Conservation (phyloP, 768 basidiomycete species). For the Lactarius indigo region DNA sequence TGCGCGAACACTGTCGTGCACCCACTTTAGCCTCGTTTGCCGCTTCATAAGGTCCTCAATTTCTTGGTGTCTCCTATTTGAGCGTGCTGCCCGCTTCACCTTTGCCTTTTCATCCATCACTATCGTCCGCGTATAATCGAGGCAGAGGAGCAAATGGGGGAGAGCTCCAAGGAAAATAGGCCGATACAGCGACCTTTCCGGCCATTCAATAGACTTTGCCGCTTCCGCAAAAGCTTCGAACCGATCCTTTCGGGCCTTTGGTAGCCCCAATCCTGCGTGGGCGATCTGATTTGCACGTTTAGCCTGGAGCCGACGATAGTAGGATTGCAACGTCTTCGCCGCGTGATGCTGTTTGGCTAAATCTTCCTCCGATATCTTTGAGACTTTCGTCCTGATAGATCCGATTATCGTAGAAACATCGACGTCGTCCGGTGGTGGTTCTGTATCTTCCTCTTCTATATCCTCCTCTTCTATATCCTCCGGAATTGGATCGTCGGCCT, state of each 20-base stretch:
- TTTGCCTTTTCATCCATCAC: conserved; percentile 13
- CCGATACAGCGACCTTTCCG: conserved; percentile 16
- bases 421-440: not conserved
- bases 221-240: conserved; percentile 13
- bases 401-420: conserved; percentile 13
- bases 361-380: not conserved
- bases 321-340: conserved; percentile 8
- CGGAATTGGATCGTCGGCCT: not conserved
- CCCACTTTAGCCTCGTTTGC: conserved; percentile 13
- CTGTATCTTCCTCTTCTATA: conserved; percentile 17
- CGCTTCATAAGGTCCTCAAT: conserved; percentile 21
- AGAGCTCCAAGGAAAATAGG: conserved; percentile 24
- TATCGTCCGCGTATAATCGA: conserved; percentile 5
- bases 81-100: conserved; percentile 12
- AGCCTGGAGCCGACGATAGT: conserved; percentile 9
- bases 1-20: not conserved
- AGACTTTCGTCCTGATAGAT: conserved; percentile 7
- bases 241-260: conserved; percentile 8
- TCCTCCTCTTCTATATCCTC: not conserved
- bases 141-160: conserved; percentile 21
- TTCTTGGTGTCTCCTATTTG: conserved; percentile 6
- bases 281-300: conserved; percentile 4
- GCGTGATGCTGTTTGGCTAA: conserved; percentile 5
- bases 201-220: conserved; percentile 8
- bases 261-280: conserved; percentile 15